Conservation (phyloP, 768 basidiomycete genomes). For the Trichaptum fuscoviolaceum region DNA sequence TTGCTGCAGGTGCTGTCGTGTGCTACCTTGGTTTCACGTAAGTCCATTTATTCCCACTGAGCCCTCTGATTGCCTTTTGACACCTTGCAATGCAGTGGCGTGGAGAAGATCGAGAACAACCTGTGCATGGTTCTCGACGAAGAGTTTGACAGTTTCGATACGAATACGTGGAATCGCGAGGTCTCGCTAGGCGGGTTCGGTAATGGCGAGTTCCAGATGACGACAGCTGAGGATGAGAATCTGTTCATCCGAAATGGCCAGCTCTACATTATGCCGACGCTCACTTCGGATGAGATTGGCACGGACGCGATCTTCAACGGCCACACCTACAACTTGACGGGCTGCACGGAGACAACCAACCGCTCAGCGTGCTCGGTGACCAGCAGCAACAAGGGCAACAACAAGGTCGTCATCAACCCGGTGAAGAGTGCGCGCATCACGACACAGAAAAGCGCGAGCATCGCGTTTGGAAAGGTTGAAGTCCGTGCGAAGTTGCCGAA, state of each 20-base stretch:
- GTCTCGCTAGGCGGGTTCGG: slow-evolving; percentile 53
- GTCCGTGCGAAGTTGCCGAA: slow-evolving; percentile 42
- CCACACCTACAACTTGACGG: slow-evolving; percentile 29
- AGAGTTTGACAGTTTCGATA: slow-evolving; percentile 42
- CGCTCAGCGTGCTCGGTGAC: slow-evolving; percentile 42
- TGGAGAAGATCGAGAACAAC: slow-evolving; percentile 17
- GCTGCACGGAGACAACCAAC: slow-evolving; percentile 28
- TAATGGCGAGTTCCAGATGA: slow-evolving; percentile 56
- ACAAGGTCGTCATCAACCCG: slow-evolving; percentile 40
- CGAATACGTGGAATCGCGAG: slow-evolving; percentile 41
- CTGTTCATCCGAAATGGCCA: slow-evolving; percentile 42
- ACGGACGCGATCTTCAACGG: slow-evolving; percentile 35
- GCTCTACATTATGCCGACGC: slow-evolving; percentile 55
- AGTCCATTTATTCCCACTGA: slow-evolving; percentile 25
- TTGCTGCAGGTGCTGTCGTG: slow-evolving; percentile 35
- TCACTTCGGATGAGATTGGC: slow-evolving; percentile 46
- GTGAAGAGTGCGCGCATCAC: slow-evolving; percentile 49
- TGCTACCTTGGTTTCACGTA: slow-evolving; percentile 40
- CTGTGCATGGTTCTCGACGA: slow-evolving; percentile 46
- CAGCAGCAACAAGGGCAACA: slow-evolving; percentile 25
- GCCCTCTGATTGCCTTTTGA: slow-evolving; percentile 12
- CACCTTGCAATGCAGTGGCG: not conserved
- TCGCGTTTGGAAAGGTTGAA: slow-evolving; percentile 55
- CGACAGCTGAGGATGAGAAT: slow-evolving; percentile 35
- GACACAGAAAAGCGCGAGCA: slow-evolving; percentile 41